Evolutionary conservation across 331 rosid species (phyloP).

Genomic region (Acacia pycnantha): DNA sequence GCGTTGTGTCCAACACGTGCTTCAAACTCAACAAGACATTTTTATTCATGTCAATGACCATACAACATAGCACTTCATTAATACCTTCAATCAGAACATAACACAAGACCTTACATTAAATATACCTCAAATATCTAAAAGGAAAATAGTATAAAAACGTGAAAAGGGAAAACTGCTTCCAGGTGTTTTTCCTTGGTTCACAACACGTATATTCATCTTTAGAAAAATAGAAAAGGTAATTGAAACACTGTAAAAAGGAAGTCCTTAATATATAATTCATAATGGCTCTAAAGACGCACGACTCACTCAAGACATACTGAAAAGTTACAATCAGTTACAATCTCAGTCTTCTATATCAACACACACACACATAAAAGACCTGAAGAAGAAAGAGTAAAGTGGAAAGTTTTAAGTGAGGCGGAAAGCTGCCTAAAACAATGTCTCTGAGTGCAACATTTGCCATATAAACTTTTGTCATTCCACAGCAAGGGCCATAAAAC

Average conservation of each 20-base stretch:
- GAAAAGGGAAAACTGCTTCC: neutral
- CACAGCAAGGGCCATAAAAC: neutral
- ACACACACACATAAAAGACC: no score
- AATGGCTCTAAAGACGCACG: slow-evolving; percentile 2
- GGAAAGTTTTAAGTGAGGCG: neutral
- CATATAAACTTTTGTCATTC: neutral
- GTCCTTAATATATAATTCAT: neutral
- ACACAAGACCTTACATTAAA: slow-evolving; percentile 8
- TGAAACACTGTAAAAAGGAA: neutral
- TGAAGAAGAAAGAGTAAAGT: neutral
- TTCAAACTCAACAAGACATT: neutral
- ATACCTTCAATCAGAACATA: neutral
- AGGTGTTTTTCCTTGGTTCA: slow-evolving; percentile 2
- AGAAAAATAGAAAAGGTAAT: slow-evolving; percentile 5
- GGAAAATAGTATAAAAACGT: neutral
- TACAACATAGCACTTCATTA: neutral
- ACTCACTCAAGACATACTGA: neutral
- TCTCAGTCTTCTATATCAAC: neutral
- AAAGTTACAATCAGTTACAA: neutral
- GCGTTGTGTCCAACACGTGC: neutral
- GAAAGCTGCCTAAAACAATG: slow-evolving; percentile 14
- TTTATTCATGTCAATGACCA: neutral
- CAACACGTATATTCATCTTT: slow-evolving; percentile 4
- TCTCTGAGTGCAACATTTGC: neutral
- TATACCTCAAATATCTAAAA: neutral